phyloP scores from a whole-genome alignment of 2,329 filamentous ascomycete species.

The Dichotomopilus funicola region DNA sequence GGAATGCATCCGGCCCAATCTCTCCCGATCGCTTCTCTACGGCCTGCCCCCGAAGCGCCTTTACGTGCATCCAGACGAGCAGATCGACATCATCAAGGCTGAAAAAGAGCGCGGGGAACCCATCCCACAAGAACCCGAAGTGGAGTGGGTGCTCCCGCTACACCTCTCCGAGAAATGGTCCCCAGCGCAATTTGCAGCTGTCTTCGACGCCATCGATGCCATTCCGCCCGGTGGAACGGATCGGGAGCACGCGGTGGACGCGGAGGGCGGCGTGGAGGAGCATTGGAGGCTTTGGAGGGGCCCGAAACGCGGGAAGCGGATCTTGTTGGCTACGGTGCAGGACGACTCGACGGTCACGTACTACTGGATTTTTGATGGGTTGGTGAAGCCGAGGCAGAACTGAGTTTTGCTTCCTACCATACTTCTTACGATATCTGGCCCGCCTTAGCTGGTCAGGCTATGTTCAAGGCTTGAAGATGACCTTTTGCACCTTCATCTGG shows the following conservation, averaged over 20 bases:
- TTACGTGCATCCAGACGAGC: constrained; percentile 78
- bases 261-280: constrained; percentile 18
- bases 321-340: constrained; percentile 68
- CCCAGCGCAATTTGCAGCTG: constrained; percentile 55
- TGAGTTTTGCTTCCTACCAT: constrained; percentile 35
- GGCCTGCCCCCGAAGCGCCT: constrained; percentile 67
- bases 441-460: no score
- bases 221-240: constrained; percentile 32
- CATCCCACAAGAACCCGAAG: constrained; percentile 47
- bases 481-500: constrained; percentile 66
- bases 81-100: constrained; percentile 62
- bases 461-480: constrained; percentile 55
- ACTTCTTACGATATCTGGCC: background rate
- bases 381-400: constrained; percentile 80
- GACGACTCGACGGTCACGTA: constrained; percentile 80
- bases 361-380: constrained; percentile 79
- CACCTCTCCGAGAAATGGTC: constrained; percentile 69
- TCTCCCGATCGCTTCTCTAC: constrained; percentile 59
- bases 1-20: constrained; percentile 42
- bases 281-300: constrained; percentile 38
- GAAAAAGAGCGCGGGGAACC: constrained; percentile 43
- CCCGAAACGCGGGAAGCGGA: constrained; percentile 52
- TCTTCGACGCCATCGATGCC: constrained; percentile 59
- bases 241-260: constrained; percentile 11
- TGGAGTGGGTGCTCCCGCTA: constrained; percentile 72